Evolutionary conservation across 2,329 filamentous ascomycete genomes (phyloP), one percentile per base, ranked within the genome.

Genomic region (Colletotrichum kahawae): DNA sequence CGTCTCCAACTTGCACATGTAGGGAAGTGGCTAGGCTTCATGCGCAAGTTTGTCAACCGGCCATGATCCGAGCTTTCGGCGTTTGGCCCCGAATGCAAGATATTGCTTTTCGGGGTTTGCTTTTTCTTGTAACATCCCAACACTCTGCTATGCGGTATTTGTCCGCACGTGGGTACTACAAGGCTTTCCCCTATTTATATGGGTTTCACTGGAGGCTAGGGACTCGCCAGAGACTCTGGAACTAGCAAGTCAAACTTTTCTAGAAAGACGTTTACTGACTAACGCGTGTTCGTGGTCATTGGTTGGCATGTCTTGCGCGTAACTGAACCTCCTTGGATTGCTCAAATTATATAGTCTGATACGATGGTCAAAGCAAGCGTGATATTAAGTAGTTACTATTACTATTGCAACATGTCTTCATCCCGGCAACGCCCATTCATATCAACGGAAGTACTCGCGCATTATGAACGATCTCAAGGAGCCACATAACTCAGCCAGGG

Each of bases 401-500:
- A 51, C n/a, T 51, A 6, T 2, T 51, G n/a, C 6, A 4, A 6
- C 12, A 51, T 51, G 10, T 13, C 24, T 29, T 5, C 3, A 29
- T 29, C 54, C 27, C 12, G 21, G 27, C 0, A 57, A 29, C 21
- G 16, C 7, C 2, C 2, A 7, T 29, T 57, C 5, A 18, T 24
- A 7, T 29, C 4, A 16, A 57, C 24, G 4, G 0, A 57, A 29
- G 24, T 5, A 33, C 56, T 59, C 31, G 31, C 16, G n/a, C 12
- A 43, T 4, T 16, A 10, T 18, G 18, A 0, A 60, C 0, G 0
- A 8, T 21, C 5, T 38, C 9, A 75, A 36, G 72, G 72, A 31
- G 63, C 57, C 3, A 75, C 57, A 59, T 67, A 63, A 14, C 72
- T 75, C 5, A 75, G 38, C 74, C 70, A 76, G 2, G 74, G 70